phyloP scores from a whole-genome alignment of 179 eudicot genomes.

The Patellifolia procumbens region DNA sequence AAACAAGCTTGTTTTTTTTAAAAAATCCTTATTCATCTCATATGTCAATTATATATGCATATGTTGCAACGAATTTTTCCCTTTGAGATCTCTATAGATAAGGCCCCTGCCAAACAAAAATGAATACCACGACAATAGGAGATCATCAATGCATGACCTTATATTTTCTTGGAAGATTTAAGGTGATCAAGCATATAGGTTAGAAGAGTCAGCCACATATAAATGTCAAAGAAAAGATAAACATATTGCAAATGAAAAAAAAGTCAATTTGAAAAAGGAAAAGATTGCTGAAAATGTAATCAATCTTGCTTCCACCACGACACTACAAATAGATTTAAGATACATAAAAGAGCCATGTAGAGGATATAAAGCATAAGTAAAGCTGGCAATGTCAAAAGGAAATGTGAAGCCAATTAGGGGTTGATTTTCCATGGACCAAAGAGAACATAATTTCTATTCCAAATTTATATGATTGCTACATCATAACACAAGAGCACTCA shows the following conservation, averaged over 20 bases:
- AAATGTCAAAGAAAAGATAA: neutral
- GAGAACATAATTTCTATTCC: neutral
- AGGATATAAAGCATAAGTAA: neutral
- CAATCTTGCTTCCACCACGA: neutral
- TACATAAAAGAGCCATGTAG: neutral
- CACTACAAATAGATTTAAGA: neutral
- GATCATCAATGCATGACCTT: neutral
- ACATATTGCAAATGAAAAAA: neutral
- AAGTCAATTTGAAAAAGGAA: no score
- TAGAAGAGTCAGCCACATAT: neutral
- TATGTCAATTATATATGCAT: neutral
- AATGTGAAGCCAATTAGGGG: neutral
- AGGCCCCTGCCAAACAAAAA: neutral
- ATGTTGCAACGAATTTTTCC: neutral
- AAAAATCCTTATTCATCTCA: neutral
- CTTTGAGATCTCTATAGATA: neutral
- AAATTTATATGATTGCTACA: neutral
- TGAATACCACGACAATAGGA: neutral
- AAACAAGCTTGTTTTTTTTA: neutral
- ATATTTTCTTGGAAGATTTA: neutral
- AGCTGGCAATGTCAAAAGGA: neutral
- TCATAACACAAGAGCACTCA: neutral
- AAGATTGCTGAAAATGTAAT: neutral
- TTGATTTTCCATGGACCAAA: neutral
- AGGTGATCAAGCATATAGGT: constrained; percentile 2